Evolutionary conservation across 2,329 filamentous ascomycete genomes (phyloP), one percentile per base, ranked within the genome.

Genomic region (Ceratocystis cacaofunesta): DNA sequence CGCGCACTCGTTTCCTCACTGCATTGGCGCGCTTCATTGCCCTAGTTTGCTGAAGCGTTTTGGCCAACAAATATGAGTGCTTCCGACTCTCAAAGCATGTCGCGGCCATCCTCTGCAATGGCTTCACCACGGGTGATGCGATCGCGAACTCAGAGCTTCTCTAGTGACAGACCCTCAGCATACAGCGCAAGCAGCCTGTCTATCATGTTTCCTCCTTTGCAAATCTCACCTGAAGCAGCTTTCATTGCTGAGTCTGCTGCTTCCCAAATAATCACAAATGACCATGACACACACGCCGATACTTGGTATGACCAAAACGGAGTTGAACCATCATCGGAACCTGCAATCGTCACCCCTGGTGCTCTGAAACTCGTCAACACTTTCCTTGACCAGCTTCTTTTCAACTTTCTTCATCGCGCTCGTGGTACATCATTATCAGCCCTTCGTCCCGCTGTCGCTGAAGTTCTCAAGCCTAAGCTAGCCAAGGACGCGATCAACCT

Each of bases 371-470:
- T 95, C 8, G 83, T 96, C 72, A 99, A 99, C 76, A 85, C 83
- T 71, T 99, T 99, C 72, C 83, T 99, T 68, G 94, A 99, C 74
- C 90, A 96, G 72, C 80, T 97, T 3, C 82, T 99, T 5, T 96
- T 92, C 78, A 92, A 90, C 72, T 88, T 97, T 68, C 83, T 99
- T n/a, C 84, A 85, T 30, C 79, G 84, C 12, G 86, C 92, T 19
- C 86, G 87, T 70, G 91, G 91, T 2, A 95, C 91, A 0, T 84
- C 85, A 2, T 79, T 97, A 7, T 76, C 82, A 6, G 81, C 85
- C 2, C 81, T 97, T 67, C 85, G 91, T 67, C 88, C 90, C 2
- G 92, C 92, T 41, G 86, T 97, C 41, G 81, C 83, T 58, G 90
- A 96, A 64, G 87, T 96, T 5, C 79, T 99, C 66, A 96, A 95